A percentile compares a stretch with the other conserved stretches of the same genome.
Conservation (phyloP, 23 red algal genomes). For the Gracilaria gracilis region DNA sequence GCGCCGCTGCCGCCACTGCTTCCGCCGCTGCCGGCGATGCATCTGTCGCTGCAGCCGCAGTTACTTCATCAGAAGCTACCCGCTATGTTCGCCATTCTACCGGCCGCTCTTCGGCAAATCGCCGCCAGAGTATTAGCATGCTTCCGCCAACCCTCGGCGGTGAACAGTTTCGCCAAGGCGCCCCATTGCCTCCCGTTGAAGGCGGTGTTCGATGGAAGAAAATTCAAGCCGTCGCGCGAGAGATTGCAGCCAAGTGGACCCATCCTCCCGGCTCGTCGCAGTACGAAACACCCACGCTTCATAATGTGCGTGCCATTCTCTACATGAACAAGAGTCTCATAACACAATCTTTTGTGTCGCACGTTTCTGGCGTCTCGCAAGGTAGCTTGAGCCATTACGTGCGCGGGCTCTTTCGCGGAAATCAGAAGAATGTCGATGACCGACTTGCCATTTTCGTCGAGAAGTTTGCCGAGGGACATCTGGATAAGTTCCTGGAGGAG, state of each 20-base stretch:
- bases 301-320: conserved; percentile 59
- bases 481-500: conserved; percentile 58
- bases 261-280: conserved; percentile 52
- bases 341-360: conserved; percentile 62
- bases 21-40: conserved; percentile 46
- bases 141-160: conserved; percentile 17
- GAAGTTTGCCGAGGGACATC: conserved; percentile 49
- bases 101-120: conserved; percentile 28
- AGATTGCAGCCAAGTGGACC: conserved; percentile 41
- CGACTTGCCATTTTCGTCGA: conserved; percentile 54
- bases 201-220: conserved; percentile 50
- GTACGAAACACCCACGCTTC: conserved; percentile 56
- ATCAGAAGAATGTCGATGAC: conserved; percentile 59
- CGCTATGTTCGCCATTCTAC: conserved; percentile 33
- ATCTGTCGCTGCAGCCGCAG: conserved; percentile 12
- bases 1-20: conserved; percentile 40
- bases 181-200: conserved; percentile 28
- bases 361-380: conserved; percentile 63
- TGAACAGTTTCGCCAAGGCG: conserved; percentile 44
- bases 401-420: conserved; percentile 62
- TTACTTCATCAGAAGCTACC: conserved; percentile 9
- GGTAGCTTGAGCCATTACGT: conserved; percentile 63
- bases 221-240: conserved; percentile 42
- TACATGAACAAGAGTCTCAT: conserved; percentile 68
- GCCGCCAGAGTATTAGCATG: conserved; percentile 35